Base-by-base conservation (phyloP, 108 stramenopile species). In the Pseudonitzschia multistriata region DNA sequence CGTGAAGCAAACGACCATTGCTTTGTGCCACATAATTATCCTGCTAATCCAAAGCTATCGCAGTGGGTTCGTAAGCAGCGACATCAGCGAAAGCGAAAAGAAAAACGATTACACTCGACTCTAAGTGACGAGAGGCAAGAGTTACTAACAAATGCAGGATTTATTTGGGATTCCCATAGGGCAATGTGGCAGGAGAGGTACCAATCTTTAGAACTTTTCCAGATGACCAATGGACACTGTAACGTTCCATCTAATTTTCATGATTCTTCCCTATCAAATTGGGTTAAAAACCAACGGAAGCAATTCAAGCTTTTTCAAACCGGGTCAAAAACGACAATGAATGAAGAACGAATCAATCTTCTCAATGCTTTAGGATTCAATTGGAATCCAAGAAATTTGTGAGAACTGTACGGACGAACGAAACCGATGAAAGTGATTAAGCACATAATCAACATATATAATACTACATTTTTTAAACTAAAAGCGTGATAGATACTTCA, bases 171-270 rank as follows among this genome's bases (percentile, higher is more conserved):
- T 59, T 66, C 61, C 24, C 76, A 78, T 28, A 21, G 56, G 25
- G 74, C 74, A 45, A 30, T 62, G 10, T 83, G 82, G 82, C 48
- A 68, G 15, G 70, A 77, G 60, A 64, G 68, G 19, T 70, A 73
- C 14, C 60, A 70, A 30, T 49, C 62, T 5, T 72, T 83, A 22
- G 71, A 72, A 25, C 33, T 70, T 35, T 78, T 61, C 67, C 77
- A 68, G 13, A 19, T 25, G n/a, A n/a, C 65, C 19, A 35, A 78
- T 71, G 81, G 81, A 7, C 73, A 81, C 39, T 74, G 61, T 28
- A 74, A 54, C n/a, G 78, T 79, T 27, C 84, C 86, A 3, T 67
- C 73, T 42, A 66, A 74, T 64, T 72, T 64, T 48, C 82, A 40
- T 0, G 66, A 72, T 42, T 66, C 66, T 2, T 49, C 71, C 22